Base-by-base conservation (phyloP, 352 stramenopile species). In the Phytopythium kandeliae region DNA sequence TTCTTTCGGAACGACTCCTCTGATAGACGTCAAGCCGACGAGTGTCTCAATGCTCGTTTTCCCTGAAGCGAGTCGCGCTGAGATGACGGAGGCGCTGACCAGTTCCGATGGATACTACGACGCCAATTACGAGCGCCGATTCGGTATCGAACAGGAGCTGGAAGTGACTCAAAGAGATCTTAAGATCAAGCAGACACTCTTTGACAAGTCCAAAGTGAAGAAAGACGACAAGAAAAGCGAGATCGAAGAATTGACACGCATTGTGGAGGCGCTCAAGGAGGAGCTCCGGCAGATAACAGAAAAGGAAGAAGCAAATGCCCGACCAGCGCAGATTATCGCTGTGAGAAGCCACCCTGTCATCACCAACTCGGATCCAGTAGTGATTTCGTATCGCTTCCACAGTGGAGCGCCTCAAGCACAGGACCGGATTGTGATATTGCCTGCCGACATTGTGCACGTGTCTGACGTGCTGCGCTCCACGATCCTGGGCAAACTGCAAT, bases 1-100 rank as follows among this genome's bases (percentile, higher is more conserved):
- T 0, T 67, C 69, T 17, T 82, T 85, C 43, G 73, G 73, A 10
- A 80, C 73, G 11, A 85, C 73, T 15, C 65, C 73, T 1, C 44
- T 85, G n/a, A 69, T 85, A 17, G 73, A 82, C 34, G 63, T 85
- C 13, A 77, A 79, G 48, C 52, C 70, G 1, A 35, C 78, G 6
- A 68, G 60, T 49, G 65, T 58, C 13, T 65, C 68, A 0, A 45
- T 82, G 13, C 55, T 74, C 50, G 57, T 77, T 0, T 78, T 72
- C 19, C 21, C 47, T 0, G 61, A 67, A 43, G 13, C 48, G 26
- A 54, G 77, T 38, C 64, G 62, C 17, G 26, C 16, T 2, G 48
- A 56, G 4, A 56, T 69, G 6, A 49, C 48, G 7, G 44, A 63
- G 19, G 53, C 61, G 0, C 30, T 66, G 1, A 47, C 17, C 13